Evolutionary conservation across 2,329 filamentous ascomycete species (phyloP).

Genomic region (Grosmannia huntii): DNA sequence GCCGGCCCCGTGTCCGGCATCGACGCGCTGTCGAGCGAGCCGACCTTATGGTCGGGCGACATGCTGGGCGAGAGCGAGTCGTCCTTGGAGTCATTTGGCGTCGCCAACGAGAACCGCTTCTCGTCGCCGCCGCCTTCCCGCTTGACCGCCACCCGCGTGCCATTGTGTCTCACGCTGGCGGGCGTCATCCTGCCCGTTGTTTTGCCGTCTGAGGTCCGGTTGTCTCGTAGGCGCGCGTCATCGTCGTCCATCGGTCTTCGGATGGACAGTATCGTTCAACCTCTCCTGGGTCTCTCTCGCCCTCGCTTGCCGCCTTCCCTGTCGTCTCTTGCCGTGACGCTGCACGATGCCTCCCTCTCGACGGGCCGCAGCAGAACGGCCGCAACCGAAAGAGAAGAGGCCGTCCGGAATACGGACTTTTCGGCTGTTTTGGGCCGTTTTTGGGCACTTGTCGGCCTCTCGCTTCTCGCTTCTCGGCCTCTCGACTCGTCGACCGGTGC

Average conservation of each 20-base stretch:
- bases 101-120: constrained; percentile 16
- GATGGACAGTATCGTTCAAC: neutral
- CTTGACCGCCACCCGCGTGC: constrained; percentile 4
- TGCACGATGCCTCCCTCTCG: too few species aligned
- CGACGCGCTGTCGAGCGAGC: constrained; percentile 30
- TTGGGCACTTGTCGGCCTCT: too few species aligned
- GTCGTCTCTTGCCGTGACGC: too few species aligned
- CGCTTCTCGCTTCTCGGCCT: too few species aligned
- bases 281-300: too few species aligned
- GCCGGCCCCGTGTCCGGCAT: constrained; percentile 38
- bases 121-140: constrained; percentile 21
- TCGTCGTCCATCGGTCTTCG: neutral
- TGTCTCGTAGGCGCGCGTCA: neutral
- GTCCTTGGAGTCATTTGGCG: constrained; percentile 26
- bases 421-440: too few species aligned
- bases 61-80: constrained; percentile 27
- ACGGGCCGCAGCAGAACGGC: too few species aligned
- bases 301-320: too few species aligned
- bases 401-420: too few species aligned
- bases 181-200: neutral
- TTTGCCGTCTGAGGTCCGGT: neutral
- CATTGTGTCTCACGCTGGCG: constrained; percentile 9
- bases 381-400: too few species aligned
- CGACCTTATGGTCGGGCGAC: constrained; percentile 33
- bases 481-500: too few species aligned